Evolutionary conservation across 176 grass and related monocot genomes (phyloP).

Genomic region (Juncus inflexus): DNA sequence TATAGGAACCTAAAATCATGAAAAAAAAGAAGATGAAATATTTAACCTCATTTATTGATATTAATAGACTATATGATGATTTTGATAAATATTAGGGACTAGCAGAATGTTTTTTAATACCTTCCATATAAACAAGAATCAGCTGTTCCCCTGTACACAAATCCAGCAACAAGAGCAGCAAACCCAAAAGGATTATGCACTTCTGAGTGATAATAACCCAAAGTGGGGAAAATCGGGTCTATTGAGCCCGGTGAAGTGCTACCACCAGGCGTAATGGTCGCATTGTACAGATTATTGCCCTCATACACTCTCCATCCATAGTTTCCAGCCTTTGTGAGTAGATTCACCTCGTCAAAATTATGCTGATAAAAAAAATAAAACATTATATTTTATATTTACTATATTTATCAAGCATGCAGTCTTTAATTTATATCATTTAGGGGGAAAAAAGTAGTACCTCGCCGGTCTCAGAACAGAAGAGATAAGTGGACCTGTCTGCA

Average conservation of each 20-base stretch:
- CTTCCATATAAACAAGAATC: slow-evolving; percentile 35
- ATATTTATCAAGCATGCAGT: too few relatives aligned
- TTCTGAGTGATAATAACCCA: slow-evolving; percentile 10
- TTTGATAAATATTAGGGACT: too few relatives aligned
- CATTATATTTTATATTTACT: too few relatives aligned
- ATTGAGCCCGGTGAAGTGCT: slow-evolving; percentile 25
- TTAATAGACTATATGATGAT: too few relatives aligned
- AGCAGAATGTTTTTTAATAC: neutral
- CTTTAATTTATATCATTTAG: too few relatives aligned
- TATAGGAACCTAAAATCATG: slow-evolving; percentile 19
- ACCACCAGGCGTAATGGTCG: slow-evolving; percentile 15
- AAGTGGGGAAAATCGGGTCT: slow-evolving; percentile 26
- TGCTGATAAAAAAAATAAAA: too few relatives aligned
- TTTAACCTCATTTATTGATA: too few relatives aligned
- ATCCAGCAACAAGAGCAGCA: slow-evolving; percentile 27
- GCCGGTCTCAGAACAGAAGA: slow-evolving; percentile 68
- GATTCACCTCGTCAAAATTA: slow-evolving; percentile 27
- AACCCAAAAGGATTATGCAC: slow-evolving; percentile 10
- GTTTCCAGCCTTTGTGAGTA: slow-evolving; percentile 28
- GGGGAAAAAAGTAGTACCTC: slow-evolving; percentile 36
- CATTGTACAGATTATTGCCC: slow-evolving; percentile 10
- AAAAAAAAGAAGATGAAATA: neutral
- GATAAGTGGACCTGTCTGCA: slow-evolving; percentile 49
- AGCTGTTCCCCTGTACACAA: slow-evolving; percentile 23
- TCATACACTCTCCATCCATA: slow-evolving; percentile 36